Evolutionary conservation across 768 basidiomycete genomes (phyloP).

Genomic region (Leccinellum rugosiceps): DNA sequence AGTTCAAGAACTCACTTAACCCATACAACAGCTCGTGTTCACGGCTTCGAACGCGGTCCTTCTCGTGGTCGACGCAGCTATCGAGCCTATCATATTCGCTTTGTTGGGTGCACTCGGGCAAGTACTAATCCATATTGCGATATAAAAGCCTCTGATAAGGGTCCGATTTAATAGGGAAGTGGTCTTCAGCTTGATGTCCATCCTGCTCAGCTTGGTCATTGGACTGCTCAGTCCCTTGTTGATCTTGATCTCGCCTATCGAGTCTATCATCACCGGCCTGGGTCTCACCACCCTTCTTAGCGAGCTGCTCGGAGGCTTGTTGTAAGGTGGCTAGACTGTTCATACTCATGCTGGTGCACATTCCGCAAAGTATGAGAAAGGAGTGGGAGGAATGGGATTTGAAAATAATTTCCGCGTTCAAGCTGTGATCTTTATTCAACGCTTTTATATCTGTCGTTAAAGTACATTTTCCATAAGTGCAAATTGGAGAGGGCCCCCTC

Average conservation of each 20-base stretch:
- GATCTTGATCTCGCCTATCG: constrained; percentile 2
- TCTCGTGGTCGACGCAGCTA: constrained; percentile 1
- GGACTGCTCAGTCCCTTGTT: constrained; percentile 6
- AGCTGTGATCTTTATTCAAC: no score
- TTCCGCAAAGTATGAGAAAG: no score
- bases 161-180: not conserved
- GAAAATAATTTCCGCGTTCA: no score
- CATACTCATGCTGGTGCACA: no score
- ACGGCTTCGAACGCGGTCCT: constrained; percentile 1
- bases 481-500: no score
- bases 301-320: constrained; percentile 1
- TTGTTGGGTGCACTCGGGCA: constrained; percentile 3
- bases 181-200: constrained; percentile 3
- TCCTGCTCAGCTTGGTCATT: constrained; percentile 2
- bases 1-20: not conserved
- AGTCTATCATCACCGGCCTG: constrained; percentile 5
- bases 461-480: no score
- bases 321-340: not conserved
- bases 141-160: not conserved
- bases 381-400: no score
- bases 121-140: not conserved
- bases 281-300: constrained; percentile 1
- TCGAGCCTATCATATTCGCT: not conserved
- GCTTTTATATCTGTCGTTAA: no score
- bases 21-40: constrained; percentile 11